phyloP scores from a whole-genome alignment of 2,329 filamentous ascomycete genomes.

The Hypoxylon sp. region DNA sequence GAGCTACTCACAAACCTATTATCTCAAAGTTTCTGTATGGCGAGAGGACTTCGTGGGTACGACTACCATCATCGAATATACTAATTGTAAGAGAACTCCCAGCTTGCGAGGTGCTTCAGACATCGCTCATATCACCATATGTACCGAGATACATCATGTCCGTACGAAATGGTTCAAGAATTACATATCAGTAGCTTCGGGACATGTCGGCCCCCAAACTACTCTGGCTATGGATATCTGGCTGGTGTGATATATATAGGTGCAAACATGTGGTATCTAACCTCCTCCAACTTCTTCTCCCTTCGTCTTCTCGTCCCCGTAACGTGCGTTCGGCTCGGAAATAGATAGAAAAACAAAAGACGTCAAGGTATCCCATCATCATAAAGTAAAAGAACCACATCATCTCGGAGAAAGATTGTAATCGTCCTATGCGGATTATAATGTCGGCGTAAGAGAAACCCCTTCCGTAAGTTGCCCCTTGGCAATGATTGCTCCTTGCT shows the following conservation, averaged over 20 bases:
- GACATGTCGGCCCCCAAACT: slow-evolving; percentile 16
- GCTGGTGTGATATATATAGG: slow-evolving; percentile 11
- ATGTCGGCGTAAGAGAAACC: slow-evolving; percentile 28
- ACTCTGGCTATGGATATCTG: slow-evolving; percentile 24
- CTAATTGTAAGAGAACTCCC: too few species aligned
- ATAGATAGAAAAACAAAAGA: slow-evolving; percentile 37
- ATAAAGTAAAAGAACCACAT: slow-evolving; percentile 38
- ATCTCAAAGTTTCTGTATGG: too few species aligned
- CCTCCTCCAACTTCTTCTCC: slow-evolving; percentile 11
- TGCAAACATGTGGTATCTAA: slow-evolving; percentile 11
- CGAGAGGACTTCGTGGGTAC: too few species aligned
- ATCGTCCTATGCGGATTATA: slow-evolving; percentile 37
- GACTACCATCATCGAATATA: too few species aligned
- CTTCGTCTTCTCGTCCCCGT: slow-evolving; percentile 30
- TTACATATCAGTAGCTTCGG: not conserved
- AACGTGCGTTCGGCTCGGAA: slow-evolving; percentile 28
- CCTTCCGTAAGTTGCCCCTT: slow-evolving; percentile 5
- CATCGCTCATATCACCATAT: not conserved
- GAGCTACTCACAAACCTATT: too few species aligned
- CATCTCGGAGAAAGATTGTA: slow-evolving; percentile 35
- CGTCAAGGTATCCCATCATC: slow-evolving; percentile 43
- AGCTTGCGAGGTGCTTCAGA: too few species aligned
- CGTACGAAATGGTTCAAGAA: not conserved
- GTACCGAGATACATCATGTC: too few species aligned
- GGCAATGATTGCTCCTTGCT: slow-evolving; percentile 10